Percentiles rank a stretch among this genome's conserved stretches.
phyloP scores from a whole-genome alignment of 176 grass and related monocot species.

The Pontederia paniculata region DNA sequence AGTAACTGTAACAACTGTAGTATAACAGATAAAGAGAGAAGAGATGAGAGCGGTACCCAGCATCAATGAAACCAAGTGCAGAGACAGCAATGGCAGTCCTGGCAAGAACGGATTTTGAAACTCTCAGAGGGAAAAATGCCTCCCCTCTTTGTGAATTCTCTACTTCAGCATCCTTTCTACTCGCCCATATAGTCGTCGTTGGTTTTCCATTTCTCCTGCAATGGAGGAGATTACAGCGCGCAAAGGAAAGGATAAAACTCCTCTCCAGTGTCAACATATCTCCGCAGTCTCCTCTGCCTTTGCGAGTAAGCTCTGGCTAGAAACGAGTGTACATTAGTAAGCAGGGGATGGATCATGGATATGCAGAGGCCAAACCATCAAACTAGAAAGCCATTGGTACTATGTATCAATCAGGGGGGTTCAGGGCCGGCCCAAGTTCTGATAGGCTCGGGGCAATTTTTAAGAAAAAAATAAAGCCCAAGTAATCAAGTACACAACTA shows the following conservation, averaged over 20 bases:
- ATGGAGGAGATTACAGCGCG: conserved; percentile 5
- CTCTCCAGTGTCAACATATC: conserved; percentile 14
- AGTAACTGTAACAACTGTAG: background rate
- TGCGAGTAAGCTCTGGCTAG: too few species aligned
- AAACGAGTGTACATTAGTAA: too few species aligned
- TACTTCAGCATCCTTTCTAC: conserved; percentile 18
- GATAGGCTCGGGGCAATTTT: too few species aligned
- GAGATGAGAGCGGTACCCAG: conserved; percentile 33
- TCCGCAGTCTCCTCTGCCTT: too few species aligned
- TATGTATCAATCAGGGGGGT: too few species aligned
- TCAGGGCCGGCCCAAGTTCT: too few species aligned
- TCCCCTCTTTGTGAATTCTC: background rate
- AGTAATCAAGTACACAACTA: too few species aligned
- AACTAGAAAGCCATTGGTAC: too few species aligned
- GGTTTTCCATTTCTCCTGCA: conserved; percentile 13
- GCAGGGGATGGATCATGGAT: too few species aligned
- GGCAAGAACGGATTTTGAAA: conserved; percentile 27
- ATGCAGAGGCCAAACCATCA: too few species aligned
- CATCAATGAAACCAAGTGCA: conserved; percentile 79
- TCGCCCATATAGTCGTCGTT: conserved; percentile 10
- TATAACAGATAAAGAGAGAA: background rate
- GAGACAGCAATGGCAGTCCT: conserved; percentile 45
- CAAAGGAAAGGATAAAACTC: background rate
- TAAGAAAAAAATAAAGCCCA: too few species aligned
- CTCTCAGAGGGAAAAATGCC: conserved; percentile 5